Evolutionary conservation across 305 asterid genomes (phyloP).

Genomic region (Rubia tinctorum): DNA sequence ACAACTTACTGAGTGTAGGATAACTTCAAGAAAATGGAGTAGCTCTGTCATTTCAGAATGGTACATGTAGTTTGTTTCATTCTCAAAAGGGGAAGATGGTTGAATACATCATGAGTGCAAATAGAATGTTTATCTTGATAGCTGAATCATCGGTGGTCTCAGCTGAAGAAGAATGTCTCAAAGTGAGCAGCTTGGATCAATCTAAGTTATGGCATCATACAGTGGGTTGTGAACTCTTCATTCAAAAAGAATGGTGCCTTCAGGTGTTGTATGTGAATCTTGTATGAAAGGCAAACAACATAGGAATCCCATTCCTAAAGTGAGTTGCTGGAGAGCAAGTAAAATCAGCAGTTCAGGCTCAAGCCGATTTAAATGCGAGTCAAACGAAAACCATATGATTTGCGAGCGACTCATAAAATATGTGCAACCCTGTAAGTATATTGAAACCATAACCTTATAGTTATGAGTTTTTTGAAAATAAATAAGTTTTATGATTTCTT

Average conservation of each 20-base stretch:
- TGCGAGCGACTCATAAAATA: too few species aligned
- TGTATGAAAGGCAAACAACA: background rate
- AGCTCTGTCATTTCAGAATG: background rate
- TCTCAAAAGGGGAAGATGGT: background rate
- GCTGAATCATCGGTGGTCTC: too few species aligned
- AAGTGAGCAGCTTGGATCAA: background rate
- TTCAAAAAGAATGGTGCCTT: constrained; percentile 4
- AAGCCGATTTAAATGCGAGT: too few species aligned
- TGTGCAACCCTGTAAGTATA: too few species aligned
- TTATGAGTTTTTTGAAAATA: too few species aligned
- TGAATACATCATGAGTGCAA: background rate
- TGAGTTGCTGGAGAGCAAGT: background rate
- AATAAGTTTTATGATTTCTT: too few species aligned
- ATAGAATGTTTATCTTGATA: constrained; percentile 1
- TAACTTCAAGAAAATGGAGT: constrained; percentile 6
- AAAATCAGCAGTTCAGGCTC: too few species aligned
- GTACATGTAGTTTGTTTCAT: background rate
- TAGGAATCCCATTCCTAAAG: background rate
- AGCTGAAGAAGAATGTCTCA: background rate
- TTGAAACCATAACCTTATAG: too few species aligned
- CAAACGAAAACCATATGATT: too few species aligned
- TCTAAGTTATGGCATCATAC: background rate
- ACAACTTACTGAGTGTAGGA: constrained; percentile 8
- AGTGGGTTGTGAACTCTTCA: background rate
- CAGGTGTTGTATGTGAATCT: background rate